Evolutionary conservation across 768 basidiomycete species (phyloP), one percentile per base, ranked within the genome.

Genomic region (Mycena vitilis): DNA sequence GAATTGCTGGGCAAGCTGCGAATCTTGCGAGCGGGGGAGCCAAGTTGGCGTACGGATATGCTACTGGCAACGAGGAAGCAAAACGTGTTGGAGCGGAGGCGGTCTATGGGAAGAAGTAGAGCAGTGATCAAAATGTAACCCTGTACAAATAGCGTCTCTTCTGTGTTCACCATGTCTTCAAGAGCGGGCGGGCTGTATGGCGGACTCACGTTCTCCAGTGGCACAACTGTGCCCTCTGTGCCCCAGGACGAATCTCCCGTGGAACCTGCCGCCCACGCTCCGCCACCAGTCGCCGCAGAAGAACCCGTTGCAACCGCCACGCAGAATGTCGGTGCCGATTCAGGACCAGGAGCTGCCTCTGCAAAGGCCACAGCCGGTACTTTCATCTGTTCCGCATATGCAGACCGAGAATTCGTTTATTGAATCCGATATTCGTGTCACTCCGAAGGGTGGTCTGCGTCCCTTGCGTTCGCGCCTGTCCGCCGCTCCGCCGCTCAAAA

Each of bases 391-490:
- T 82, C 78, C 79, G 77, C 79, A 77, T 83, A 80, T 80, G 78
- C 76, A 77, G 75, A 77, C 76, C 75, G 86, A 84, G 80, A 86
- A 76, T 79, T 78, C 81, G 80, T 84, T 88, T 86, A 88, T 88
- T 89, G 80, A 87, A 86, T 75, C 79, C 71, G 79, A 81, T 71
- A 79, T 81, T 73, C 74, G 71, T 77, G 76, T 77, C 74, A 66
- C 71, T 77, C 70, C 74, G 71, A 86, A 95, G 94, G 89, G 79
- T 95, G 95, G 94, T 95, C 94, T 73, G 91, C 94, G 70, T 88
- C 94, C 16, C 91, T 95, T 71, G 95, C 93, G 20, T 96, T 95
- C 74, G 95, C 94, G 11, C 95, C 95, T 52, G 84, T 94, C 60
- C 89, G 93, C 60, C 86, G 93, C 71, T 83, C 82, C 53, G 82